Conservation (phyloP, 2,329 filamentous ascomycete species). For the Phialophora expanda region DNA sequence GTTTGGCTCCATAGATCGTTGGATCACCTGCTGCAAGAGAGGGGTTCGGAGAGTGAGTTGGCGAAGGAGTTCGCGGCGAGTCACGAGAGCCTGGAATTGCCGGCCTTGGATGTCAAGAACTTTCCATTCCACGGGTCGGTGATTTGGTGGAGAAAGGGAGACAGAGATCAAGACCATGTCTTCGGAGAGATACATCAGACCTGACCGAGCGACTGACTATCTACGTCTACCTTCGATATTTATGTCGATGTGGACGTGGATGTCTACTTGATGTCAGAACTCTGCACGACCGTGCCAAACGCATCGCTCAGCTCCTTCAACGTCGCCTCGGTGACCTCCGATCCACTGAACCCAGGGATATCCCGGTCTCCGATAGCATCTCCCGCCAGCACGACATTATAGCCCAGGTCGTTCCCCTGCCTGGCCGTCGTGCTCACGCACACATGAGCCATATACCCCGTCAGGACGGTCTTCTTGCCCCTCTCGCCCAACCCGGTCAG, state of each 20-base stretch:
- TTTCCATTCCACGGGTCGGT: slow-evolving; percentile 29
- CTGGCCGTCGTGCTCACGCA: slow-evolving; percentile 68
- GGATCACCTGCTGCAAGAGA: slow-evolving; percentile 4
- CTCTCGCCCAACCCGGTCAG: slow-evolving; percentile 51
- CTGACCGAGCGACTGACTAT: background rate
- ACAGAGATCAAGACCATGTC: background rate
- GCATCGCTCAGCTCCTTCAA: slow-evolving; percentile 67
- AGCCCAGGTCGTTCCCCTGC: slow-evolving; percentile 64
- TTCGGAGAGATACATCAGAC: background rate
- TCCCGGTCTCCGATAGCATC: slow-evolving; percentile 70
- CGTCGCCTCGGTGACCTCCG: slow-evolving; percentile 57
- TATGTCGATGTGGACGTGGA: background rate
- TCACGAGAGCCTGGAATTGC: slow-evolving; percentile 17
- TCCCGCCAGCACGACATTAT: slow-evolving; percentile 65
- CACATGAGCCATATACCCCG: slow-evolving; percentile 62
- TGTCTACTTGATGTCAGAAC: slow-evolving; percentile 49
- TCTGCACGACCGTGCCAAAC: slow-evolving; percentile 65
- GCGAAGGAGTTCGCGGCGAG: slow-evolving; percentile 4
- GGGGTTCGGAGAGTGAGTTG: background rate
- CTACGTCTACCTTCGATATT: background rate
- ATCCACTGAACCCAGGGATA: slow-evolving; percentile 65
- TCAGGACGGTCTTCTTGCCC: slow-evolving; percentile 64
- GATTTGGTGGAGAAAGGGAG: slow-evolving; percentile 24
- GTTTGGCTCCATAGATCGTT: slow-evolving; percentile 31
- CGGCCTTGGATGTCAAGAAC: slow-evolving; percentile 25